Evolutionary conservation across 257 asterid genomes (phyloP), one percentile per base, ranked within the genome.

Genomic region (Leonotis leonurus): DNA sequence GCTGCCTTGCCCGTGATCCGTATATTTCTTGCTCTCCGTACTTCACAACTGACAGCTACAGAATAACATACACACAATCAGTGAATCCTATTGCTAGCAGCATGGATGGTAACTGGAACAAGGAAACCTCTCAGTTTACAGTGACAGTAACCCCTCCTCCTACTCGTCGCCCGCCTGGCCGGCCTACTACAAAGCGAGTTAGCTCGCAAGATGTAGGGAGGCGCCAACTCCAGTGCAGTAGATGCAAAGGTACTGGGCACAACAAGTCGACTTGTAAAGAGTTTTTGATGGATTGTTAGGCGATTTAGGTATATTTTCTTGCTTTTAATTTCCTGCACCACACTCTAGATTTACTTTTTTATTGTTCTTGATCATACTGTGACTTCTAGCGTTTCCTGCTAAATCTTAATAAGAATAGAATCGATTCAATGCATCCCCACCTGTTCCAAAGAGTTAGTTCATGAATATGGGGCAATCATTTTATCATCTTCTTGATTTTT

Each of bases 221-320:
- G 69, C 83, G 97, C 3, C 94, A 83, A 56, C 90, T 89, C 37
- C 97, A 87, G 45, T 93, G 99, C 75, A 93, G 96, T 71, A 81
- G 80, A 67, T 93, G 99, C 86, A 93, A 89, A 80, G 91, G 87
- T 43, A 80, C 86, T 1, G 99, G 99, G 52, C 99, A 93, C 73
- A 93, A 87, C 80, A 93, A 89, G 75, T 85, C 97, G 33, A 85
- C 93, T 37, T 93, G 99, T 85, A 93, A 85, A 77, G 97, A 83
- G 83, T 45, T 83, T 60, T 48, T 81, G 76, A 40, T 82, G 79
- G 95, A 84, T 62, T 67, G 77, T 62, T 87, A 81, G 81, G 65
- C 27, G 60, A 16, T 52, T 56, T 68, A 63, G 58, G 78, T 80
- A 51, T 29, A 25, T 55, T 51, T 25, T 77, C 40, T 59, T 53